Evolutionary conservation across 768 basidiomycete genomes (phyloP).

Genomic region (Thelephora aurantiotincta): DNA sequence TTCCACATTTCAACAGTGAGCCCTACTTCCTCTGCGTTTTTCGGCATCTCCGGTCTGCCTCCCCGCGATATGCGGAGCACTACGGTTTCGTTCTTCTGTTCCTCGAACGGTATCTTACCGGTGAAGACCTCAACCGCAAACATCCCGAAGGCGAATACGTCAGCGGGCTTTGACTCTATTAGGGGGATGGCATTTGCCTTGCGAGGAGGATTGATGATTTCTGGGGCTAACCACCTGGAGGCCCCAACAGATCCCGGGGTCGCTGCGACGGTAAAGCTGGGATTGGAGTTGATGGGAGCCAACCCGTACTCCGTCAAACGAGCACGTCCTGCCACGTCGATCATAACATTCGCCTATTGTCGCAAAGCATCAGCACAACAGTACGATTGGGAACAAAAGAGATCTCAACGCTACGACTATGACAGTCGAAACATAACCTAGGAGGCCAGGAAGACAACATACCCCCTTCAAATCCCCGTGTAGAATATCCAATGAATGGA

Average conservation of each 20-base stretch:
- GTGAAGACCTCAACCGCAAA: neutral
- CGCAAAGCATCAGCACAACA: no score
- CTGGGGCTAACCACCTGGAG: neutral
- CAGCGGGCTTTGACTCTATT: neutral
- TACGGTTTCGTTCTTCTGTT: neutral
- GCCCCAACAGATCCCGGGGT: no score
- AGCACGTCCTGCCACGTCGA: slow-evolving; percentile 6
- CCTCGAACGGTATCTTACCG: neutral
- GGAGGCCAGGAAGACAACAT: neutral
- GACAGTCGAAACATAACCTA: no score
- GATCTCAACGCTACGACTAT: no score
- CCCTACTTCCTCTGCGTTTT: neutral
- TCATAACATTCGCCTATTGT: neutral
- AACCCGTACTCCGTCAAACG: slow-evolving; percentile 14
- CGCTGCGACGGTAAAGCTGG: no score
- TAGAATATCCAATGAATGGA: neutral
- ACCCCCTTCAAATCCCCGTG: neutral
- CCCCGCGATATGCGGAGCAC: neutral
- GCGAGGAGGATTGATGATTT: neutral
- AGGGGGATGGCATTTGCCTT: no score
- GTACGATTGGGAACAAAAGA: no score
- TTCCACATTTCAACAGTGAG: neutral
- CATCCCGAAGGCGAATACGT: neutral
- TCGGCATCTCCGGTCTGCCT: neutral
- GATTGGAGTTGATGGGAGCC: slow-evolving; percentile 4